phyloP scores from a whole-genome alignment of 2,329 filamentous ascomycete genomes.

The Cladophialophora carrionii region DNA sequence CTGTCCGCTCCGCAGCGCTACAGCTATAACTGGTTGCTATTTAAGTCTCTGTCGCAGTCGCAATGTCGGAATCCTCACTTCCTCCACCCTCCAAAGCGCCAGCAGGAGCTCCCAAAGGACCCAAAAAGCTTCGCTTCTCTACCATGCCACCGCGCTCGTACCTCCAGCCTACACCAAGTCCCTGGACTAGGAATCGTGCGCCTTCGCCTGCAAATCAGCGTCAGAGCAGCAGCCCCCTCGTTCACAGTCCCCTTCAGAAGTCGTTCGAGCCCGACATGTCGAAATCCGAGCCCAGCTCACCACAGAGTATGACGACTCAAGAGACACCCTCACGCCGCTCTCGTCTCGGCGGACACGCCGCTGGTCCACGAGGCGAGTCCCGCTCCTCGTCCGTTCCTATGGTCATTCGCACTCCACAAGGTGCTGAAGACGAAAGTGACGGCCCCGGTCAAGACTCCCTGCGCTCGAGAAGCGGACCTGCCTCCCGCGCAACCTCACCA shows the following conservation, averaged over 20 bases:
- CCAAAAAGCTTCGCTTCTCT: slow-evolving; percentile 20
- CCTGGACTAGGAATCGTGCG: neutral
- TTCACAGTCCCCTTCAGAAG: slow-evolving; percentile 29
- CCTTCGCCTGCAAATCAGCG: slow-evolving; percentile 16
- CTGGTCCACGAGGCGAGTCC: slow-evolving; percentile 20
- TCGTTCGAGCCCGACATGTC: slow-evolving; percentile 26
- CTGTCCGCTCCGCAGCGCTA: slow-evolving; percentile 7
- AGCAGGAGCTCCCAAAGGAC: slow-evolving; percentile 13
- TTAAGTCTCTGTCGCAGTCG: neutral
- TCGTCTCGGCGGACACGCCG: slow-evolving; percentile 16
- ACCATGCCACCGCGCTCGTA: slow-evolving; percentile 11
- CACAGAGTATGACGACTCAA: slow-evolving; percentile 7
- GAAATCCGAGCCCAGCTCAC: slow-evolving; percentile 17
- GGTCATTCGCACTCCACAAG: slow-evolving; percentile 19
- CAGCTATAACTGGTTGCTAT: slow-evolving; percentile 4
- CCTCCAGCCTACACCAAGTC: neutral
- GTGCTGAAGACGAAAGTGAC: neutral
- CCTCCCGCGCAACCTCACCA: slow-evolving; percentile 18
- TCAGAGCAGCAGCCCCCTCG: slow-evolving; percentile 28
- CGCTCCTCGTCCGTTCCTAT: slow-evolving; percentile 32
- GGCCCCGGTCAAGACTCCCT: slow-evolving; percentile 1
- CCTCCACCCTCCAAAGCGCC: slow-evolving; percentile 17
- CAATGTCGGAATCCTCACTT: slow-evolving; percentile 18
- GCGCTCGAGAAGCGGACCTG: slow-evolving; percentile 15
- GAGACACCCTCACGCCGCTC: slow-evolving; percentile 23